phyloP scores from a whole-genome alignment of 2,329 filamentous ascomycete genomes.

The Pyrenochaeta sp. region DNA sequence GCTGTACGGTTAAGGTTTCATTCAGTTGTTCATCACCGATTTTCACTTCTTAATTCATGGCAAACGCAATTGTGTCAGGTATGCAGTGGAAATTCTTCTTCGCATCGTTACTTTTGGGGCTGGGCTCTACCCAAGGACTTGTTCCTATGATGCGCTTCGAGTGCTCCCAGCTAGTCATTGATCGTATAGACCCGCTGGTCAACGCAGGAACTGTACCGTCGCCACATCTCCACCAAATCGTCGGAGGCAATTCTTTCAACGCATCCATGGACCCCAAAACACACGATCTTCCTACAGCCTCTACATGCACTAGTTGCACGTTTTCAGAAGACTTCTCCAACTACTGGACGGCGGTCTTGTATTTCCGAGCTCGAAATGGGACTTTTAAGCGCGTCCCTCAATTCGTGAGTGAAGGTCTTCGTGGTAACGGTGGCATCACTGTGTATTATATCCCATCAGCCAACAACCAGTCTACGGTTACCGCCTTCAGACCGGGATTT shows the following conservation, averaged over 20 bases:
- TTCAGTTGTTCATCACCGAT: neutral
- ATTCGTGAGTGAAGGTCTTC: constrained; percentile 22
- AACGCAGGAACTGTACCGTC: constrained; percentile 29
- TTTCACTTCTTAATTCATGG: no score
- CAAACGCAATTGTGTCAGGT: neutral
- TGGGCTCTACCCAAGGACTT: neutral
- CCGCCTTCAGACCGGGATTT: constrained; percentile 70
- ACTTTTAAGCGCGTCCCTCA: constrained; percentile 41
- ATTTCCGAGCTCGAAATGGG: constrained; percentile 36
- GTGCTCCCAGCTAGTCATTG: constrained; percentile 36
- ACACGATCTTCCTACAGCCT: constrained; percentile 30
- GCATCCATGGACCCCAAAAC: constrained; percentile 44
- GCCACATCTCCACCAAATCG: constrained; percentile 33
- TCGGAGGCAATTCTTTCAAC: constrained; percentile 35
- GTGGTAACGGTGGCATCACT: constrained; percentile 36
- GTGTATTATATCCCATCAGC: constrained; percentile 38
- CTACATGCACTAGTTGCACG: constrained; percentile 50
- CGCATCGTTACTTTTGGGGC: neutral
- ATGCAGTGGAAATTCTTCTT: neutral
- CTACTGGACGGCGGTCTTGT: constrained; percentile 42
- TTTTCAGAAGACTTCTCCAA: constrained; percentile 42
- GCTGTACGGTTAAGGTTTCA: neutral
- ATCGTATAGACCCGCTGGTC: constrained; percentile 36
- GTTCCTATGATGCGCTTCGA: constrained; percentile 29
- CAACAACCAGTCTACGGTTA: constrained; percentile 47